Percentiles rank a stretch among this genome's conserved stretches.
Conservation (phyloP, 192 early-diverging fungal genomes). For the Coemansia sp. region DNA sequence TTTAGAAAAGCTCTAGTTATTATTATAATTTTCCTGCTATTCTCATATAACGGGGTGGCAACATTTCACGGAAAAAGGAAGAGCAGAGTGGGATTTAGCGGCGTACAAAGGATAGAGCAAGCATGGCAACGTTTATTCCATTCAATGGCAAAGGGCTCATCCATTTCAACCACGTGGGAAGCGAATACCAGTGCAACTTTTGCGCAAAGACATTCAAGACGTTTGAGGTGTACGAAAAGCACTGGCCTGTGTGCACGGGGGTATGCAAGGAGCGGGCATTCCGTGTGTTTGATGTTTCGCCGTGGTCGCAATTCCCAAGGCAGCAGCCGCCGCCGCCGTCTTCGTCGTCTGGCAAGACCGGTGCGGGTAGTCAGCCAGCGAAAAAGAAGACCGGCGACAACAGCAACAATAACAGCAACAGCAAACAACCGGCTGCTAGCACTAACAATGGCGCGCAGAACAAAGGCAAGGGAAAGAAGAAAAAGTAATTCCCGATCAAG, state of each 20-base stretch:
- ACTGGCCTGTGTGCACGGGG: slow-evolving; percentile 53
- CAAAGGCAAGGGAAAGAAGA: slow-evolving; percentile 3
- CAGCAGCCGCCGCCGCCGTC: not conserved
- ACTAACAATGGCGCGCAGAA: not conserved
- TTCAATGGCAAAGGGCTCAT: slow-evolving; percentile 43
- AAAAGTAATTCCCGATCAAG: not conserved
- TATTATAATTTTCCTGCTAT: too few relatives aligned
- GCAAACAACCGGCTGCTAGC: not conserved
- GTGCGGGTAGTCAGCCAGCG: too few relatives aligned
- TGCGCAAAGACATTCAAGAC: slow-evolving; percentile 36
- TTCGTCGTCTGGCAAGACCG: too few relatives aligned
- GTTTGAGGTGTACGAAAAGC: slow-evolving; percentile 35
- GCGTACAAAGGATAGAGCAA: not conserved
- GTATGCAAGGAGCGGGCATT: slow-evolving; percentile 42
- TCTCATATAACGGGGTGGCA: too few relatives aligned
- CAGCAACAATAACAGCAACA: not conserved
- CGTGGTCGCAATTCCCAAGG: slow-evolving; percentile 27
- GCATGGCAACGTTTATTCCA: slow-evolving; percentile 46
- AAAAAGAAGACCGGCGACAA: too few relatives aligned
- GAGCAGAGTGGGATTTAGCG: too few relatives aligned
- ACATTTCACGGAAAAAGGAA: too few relatives aligned
- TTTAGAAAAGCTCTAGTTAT: not conserved
- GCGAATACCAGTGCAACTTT: slow-evolving; percentile 26
- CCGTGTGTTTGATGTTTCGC: slow-evolving; percentile 27
- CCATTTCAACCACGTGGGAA: slow-evolving; percentile 31